Percentiles rank a stretch among this genome's conserved stretches.
phyloP scores from a whole-genome alignment of 2,329 filamentous ascomycete genomes.

The Epichloe gansuensis region DNA sequence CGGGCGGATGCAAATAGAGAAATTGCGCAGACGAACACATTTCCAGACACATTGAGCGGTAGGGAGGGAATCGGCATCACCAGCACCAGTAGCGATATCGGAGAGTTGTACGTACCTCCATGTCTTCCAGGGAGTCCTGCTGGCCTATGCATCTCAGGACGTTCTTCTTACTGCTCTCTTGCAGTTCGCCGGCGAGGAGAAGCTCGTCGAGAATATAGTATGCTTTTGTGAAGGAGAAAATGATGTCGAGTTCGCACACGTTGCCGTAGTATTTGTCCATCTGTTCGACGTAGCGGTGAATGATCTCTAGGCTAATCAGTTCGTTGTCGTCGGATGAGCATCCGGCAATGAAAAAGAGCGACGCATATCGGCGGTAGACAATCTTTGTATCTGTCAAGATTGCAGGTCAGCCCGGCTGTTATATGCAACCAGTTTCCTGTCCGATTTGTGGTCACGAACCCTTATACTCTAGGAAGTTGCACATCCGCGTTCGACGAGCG shows the following conservation, averaged over 20 bases:
- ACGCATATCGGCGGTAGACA: slow-evolving; percentile 96
- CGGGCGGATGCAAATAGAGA: slow-evolving; percentile 1
- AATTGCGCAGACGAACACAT: not conserved
- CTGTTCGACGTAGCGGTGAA: slow-evolving; percentile 98
- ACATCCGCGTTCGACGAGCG: slow-evolving; percentile 93
- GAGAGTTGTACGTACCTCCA: slow-evolving; percentile 67
- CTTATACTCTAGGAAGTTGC: slow-evolving; percentile 99
- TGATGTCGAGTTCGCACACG: slow-evolving; percentile 98
- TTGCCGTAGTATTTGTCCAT: slow-evolving; percentile 99
- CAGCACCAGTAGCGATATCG: slow-evolving; percentile 9
- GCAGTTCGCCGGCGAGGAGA: slow-evolving; percentile 86
- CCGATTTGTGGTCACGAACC: slow-evolving; percentile 37
- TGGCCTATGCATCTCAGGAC: slow-evolving; percentile 91
- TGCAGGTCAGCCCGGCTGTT: not conserved
- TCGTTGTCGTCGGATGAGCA: slow-evolving; percentile 97
- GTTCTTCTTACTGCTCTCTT: slow-evolving; percentile 99
- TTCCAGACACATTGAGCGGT: not conserved
- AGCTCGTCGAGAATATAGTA: slow-evolving; percentile 99
- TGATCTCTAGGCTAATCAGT: slow-evolving; percentile 93
- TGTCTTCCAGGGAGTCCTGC: slow-evolving; percentile 94
- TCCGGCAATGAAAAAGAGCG: slow-evolving; percentile 97
- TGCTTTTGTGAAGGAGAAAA: slow-evolving; percentile 99
- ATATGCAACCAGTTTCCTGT: not conserved
- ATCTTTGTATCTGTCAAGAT: slow-evolving; percentile 74
- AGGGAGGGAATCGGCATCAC: not conserved